Evolutionary conservation across 768 basidiomycete genomes (phyloP).

Genomic region (Macrolepiota dolichaula): DNA sequence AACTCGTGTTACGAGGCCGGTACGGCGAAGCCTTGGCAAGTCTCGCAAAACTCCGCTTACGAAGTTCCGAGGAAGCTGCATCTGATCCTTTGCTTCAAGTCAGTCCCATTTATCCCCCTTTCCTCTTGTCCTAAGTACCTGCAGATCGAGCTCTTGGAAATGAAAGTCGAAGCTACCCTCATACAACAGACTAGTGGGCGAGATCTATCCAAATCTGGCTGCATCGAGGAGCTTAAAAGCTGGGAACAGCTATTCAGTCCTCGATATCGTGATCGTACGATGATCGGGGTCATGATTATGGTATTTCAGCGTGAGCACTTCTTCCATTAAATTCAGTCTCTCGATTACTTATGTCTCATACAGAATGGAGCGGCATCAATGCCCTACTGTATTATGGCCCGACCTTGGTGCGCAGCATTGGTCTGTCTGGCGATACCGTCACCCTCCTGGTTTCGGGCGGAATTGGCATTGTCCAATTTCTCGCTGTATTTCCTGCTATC

Average conservation of each 20-base stretch:
- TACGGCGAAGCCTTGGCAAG: conserved; percentile 55
- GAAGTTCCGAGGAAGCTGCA: conserved; percentile 40
- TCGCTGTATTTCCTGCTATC: conserved; percentile 75
- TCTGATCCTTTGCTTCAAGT: conserved; percentile 53
- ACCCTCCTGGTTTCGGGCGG: conserved; percentile 73
- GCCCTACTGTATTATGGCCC: conserved; percentile 83
- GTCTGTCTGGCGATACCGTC: conserved; percentile 54
- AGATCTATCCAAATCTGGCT: conserved; percentile 15
- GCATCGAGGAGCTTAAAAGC: conserved; percentile 31
- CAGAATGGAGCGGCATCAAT: conserved; percentile 89
- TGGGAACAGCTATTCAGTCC: conserved; percentile 58
- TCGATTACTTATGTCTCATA: background rate
- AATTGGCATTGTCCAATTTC: conserved; percentile 73
- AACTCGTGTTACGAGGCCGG: conserved; percentile 53
- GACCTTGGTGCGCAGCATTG: conserved; percentile 61
- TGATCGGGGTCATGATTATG: conserved; percentile 73
- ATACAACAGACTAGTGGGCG: conserved; percentile 31
- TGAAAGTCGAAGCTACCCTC: conserved; percentile 63
- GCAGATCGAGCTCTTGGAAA: conserved; percentile 73
- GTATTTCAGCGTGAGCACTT: conserved; percentile 70
- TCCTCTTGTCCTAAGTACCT: background rate
- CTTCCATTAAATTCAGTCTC: background rate
- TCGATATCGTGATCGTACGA: conserved; percentile 57
- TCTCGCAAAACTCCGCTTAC: conserved; percentile 53
- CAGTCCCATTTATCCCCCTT: conserved; percentile 4